These are phyloP conservation scores for Pseudogymnoascus sp. DNA, from an alignment of 2,329 filamentous ascomycete genomes.

Conservation along the genomic window DNA sequence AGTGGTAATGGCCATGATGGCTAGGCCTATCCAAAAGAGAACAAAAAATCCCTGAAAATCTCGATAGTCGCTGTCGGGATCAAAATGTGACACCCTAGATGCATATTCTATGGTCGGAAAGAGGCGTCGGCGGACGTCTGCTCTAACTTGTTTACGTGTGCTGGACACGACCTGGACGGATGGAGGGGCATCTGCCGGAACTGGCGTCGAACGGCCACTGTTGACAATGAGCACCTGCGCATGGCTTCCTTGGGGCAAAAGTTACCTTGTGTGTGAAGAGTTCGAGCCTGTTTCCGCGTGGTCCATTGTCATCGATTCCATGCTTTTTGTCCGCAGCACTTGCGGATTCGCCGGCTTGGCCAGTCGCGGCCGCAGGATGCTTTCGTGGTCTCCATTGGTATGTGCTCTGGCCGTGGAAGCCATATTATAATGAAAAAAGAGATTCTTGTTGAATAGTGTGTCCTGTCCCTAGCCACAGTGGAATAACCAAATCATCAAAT, in stretches of 20 bases:
- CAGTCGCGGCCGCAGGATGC: conserved; percentile 15
- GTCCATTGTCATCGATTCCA: conserved; percentile 19
- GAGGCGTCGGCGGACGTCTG: conserved; percentile 71
- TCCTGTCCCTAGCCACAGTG: conserved; percentile 6
- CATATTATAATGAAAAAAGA: background rate
- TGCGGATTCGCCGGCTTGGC: conserved; percentile 23
- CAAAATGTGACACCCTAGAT: conserved; percentile 88
- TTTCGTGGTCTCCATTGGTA: conserved; percentile 23
- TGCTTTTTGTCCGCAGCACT: conserved; percentile 21
- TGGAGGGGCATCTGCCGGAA: conserved; percentile 85
- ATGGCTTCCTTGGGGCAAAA: background rate
- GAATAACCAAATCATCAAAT: background rate
- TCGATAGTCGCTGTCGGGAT: conserved; percentile 81
- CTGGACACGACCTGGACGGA: conserved; percentile 80
- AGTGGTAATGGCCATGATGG: conserved; percentile 95
- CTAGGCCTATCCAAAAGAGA: conserved; percentile 93
- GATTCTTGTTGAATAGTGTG: background rate
- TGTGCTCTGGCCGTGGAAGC: background rate
- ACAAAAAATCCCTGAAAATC: conserved; percentile 98
- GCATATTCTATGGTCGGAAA: conserved; percentile 93
- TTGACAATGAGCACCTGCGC: conserved; percentile 7
- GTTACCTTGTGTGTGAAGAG: conserved; percentile 26
- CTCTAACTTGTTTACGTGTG: conserved; percentile 75
- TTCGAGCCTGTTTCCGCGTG: conserved; percentile 17
- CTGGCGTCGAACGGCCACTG: conserved; percentile 75